Evolutionary conservation across 257 asterid genomes (phyloP), one percentile per base, ranked within the genome.

Genomic region (Osmanthus fragrans): DNA sequence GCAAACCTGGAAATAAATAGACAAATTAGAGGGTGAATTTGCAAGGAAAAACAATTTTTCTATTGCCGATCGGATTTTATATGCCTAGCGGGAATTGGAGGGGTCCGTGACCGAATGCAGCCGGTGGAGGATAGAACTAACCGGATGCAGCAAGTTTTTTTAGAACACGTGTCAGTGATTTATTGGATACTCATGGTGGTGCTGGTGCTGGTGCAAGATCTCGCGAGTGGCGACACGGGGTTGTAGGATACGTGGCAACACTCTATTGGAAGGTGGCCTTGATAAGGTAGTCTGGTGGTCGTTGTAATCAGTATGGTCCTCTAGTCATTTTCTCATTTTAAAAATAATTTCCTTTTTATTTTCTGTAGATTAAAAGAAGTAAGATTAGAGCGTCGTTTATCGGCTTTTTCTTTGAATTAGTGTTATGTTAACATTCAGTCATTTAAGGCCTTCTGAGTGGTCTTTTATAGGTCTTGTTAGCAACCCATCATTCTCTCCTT

Each of bases 61-160:
- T 73, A 45, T 25, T 71, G 70, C 70, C 83, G 84, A 78, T 79
- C 75, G 87, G 86, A 74, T 82, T 65, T 39, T 87, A 88, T 89
- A 87, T 85, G 89, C 78, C 87, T 80, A 86, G 92, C 90, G 94
- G 90, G 88, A 86, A 85, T 84, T 70, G 81, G 75, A 73, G 76
- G 67, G 82, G 72, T 82, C 75, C 45, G 78, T 83, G 63, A 89
- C 97, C 85, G 91, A 90, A 40, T 66, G 54, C 47, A 81, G 77
- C 83, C 82, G 79, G 93, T 87, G 76, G 29, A 27, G 68, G 73
- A 60, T 82, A 83, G 83, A 60, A 10, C 18, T 51, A 58, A 88
- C 90, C 68, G 88, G 87, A 33, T 66, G 72, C 72, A 78, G 82
- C 69, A 85, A 81, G 93, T 90, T 40, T 1, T 1, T 0, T 1